Evolutionary conservation across 306 rosid genomes (phyloP).

Genomic region (Prunus persica): Prunus_persica_NCBIv2 NC_034012.1:1983001-1983500

Average conservation of each 20-base stretch:
- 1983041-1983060: not conserved
- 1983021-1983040: not conserved
- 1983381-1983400: constrained; percentile 29
- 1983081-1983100: constrained; percentile 18
- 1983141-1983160: constrained; percentile 15
- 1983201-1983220: not conserved
- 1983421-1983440: constrained; percentile 17
- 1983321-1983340: constrained; percentile 20
- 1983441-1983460: constrained; percentile 8
- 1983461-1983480: not conserved
- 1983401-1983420: constrained; percentile 2
- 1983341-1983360: constrained; percentile 55
- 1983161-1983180: constrained; percentile 18
- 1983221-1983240: constrained; percentile 20
- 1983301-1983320: constrained; percentile 18
- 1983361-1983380: constrained; percentile 44
- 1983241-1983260: constrained; percentile 19
- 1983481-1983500: not conserved
- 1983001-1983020: not conserved
- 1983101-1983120: not conserved
- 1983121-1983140: constrained; percentile 6
- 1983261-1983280: constrained; percentile 14
- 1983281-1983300: constrained; percentile 27
- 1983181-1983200: constrained; percentile 12
- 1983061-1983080: constrained; percentile 31